phyloP scores from a whole-genome alignment of 352 stramenopile species.

The Phytophthora chlamydospora region DNA sequence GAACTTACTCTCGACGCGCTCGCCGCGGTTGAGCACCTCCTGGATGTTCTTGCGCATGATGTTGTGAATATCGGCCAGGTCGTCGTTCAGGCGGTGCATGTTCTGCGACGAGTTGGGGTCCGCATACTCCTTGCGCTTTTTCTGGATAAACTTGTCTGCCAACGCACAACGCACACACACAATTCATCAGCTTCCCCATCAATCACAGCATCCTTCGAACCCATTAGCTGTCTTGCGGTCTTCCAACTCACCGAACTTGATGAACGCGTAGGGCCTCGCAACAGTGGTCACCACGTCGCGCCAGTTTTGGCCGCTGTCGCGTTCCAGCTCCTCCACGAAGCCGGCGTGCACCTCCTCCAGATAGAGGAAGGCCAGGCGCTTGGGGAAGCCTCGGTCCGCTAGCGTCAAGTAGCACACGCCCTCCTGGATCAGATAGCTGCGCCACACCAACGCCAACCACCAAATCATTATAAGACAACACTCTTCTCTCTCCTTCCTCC shows the following conservation, averaged over 20 bases:
- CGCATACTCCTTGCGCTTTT: slow-evolving; percentile 97
- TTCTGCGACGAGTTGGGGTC: slow-evolving; percentile 96
- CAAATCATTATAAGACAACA: background rate
- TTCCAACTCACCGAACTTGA: slow-evolving; percentile 93
- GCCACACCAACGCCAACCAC: background rate
- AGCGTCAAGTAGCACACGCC: slow-evolving; percentile 98
- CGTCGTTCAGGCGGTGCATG: slow-evolving; percentile 96
- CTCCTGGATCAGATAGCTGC: slow-evolving; percentile 97
- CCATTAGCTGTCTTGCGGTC: background rate
- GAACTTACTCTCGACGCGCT: slow-evolving; percentile 83
- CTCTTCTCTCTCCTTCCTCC: background rate
- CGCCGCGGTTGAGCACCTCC: slow-evolving; percentile 93
- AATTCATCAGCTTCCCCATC: slow-evolving; percentile 5
- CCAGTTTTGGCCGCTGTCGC: slow-evolving; percentile 93
- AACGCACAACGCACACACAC: background rate
- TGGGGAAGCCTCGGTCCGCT: slow-evolving; percentile 96
- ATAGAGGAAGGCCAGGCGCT: slow-evolving; percentile 97
- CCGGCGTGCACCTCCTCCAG: slow-evolving; percentile 95
- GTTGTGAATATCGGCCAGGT: slow-evolving; percentile 98
- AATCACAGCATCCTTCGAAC: background rate
- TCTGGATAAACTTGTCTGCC: slow-evolving; percentile 96
- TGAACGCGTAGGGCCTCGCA: slow-evolving; percentile 98
- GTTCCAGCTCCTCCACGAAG: slow-evolving; percentile 95
- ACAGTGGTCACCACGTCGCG: slow-evolving; percentile 94
- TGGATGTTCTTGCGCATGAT: slow-evolving; percentile 99